A percentile compares a stretch with the other conserved stretches of the same genome.
Evolutionary conservation across 805 yeast genomes (phyloP).

Genomic region (Ogataea zsoltii): DNA sequence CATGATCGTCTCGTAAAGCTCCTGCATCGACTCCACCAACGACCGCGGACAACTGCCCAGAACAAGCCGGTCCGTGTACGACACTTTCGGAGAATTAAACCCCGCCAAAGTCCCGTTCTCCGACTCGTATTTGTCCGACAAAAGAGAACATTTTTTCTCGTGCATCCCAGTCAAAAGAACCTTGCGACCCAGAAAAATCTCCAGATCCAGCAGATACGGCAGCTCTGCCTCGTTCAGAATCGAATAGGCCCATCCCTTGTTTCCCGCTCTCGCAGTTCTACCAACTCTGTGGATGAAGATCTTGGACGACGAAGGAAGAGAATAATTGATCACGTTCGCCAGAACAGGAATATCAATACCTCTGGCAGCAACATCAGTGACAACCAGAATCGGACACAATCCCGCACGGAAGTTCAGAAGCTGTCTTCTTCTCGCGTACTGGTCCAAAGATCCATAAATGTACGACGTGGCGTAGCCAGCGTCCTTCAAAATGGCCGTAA

Average conservation of each 20-base stretch:
- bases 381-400: conserved; percentile 81
- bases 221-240: conserved; percentile 81
- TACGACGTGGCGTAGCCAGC: conserved; percentile 85
- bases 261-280: conserved; percentile 99
- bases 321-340: conserved; percentile 90
- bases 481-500: conserved; percentile 65
- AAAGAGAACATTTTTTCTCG: conserved; percentile 56
- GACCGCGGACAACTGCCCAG: conserved; percentile 80
- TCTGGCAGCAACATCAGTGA: conserved; percentile 97
- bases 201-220: conserved; percentile 88
- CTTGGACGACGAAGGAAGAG: conserved; percentile 89
- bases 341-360: conserved; percentile 98
- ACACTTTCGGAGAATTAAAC: conserved; percentile 55
- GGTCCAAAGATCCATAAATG: conserved; percentile 93
- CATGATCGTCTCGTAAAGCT: conserved; percentile 63
- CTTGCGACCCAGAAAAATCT: conserved; percentile 84
- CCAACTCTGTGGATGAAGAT: conserved; percentile 97
- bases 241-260: conserved; percentile 96
- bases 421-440: conserved; percentile 90
- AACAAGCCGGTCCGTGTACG: conserved; percentile 75
- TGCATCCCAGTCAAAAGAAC: conserved; percentile 69
- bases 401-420: conserved; percentile 84
- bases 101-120: conserved; percentile 32
- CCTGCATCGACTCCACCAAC: conserved; percentile 70
- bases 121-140: conserved; percentile 46